A percentile compares a stretch with the other conserved stretches of the same genome.
Conservation (phyloP, 768 basidiomycete species). For the Lactifluus hygrophoroides region DNA sequence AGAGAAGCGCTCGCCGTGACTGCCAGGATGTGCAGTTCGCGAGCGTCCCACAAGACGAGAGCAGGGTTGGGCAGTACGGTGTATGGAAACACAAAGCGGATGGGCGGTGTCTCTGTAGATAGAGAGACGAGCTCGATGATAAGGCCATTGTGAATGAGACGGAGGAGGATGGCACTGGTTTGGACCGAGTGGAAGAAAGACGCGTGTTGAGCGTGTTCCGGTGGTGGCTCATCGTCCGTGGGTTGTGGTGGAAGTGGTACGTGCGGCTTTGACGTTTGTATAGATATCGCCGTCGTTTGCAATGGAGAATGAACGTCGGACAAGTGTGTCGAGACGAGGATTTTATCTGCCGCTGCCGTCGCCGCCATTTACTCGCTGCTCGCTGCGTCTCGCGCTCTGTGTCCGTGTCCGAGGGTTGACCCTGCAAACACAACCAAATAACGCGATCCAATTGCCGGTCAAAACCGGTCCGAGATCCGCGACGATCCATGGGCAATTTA, state of each 20-base stretch:
- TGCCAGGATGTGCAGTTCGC: slow-evolving; percentile 61
- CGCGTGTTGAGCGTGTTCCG: slow-evolving; percentile 68
- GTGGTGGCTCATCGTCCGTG: slow-evolving; percentile 35
- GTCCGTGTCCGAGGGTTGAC: too few species aligned
- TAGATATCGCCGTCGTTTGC: slow-evolving; percentile 40
- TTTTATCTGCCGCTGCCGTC: slow-evolving; percentile 9
- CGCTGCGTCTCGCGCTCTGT: too few species aligned
- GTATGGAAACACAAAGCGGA: slow-evolving; percentile 74
- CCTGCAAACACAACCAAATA: neutral
- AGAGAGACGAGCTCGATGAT: slow-evolving; percentile 75
- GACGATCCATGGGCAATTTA: slow-evolving; percentile 5
- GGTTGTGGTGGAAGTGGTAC: slow-evolving; percentile 39
- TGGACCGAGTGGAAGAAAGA: slow-evolving; percentile 45
- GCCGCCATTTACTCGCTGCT: neutral
- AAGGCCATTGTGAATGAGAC: slow-evolving; percentile 64
- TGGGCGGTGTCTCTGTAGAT: slow-evolving; percentile 51
- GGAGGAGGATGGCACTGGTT: slow-evolving; percentile 61
- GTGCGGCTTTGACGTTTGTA: slow-evolving; percentile 54
- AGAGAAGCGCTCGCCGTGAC: slow-evolving; percentile 62
- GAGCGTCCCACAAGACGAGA: slow-evolving; percentile 40
- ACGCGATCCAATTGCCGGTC: neutral
- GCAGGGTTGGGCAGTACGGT: slow-evolving; percentile 56
- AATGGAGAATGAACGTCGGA: slow-evolving; percentile 53
- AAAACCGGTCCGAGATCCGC: neutral
- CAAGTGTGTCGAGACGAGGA: slow-evolving; percentile 39